phyloP scores from a whole-genome alignment of 2,329 filamentous ascomycete species.

The Cordyceps farinosa region DNA sequence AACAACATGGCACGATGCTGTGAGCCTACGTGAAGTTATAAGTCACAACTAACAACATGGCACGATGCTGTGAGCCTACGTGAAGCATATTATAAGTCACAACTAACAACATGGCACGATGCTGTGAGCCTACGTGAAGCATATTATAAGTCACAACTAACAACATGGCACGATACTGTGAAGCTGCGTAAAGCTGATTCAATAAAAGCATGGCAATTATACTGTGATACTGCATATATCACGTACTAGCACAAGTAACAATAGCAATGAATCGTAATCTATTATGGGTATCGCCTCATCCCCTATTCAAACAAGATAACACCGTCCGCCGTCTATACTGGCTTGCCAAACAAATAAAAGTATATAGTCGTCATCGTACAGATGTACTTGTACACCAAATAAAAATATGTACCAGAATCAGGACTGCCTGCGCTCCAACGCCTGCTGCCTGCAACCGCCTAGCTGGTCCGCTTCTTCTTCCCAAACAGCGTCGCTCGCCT shows the following conservation, averaged over 20 bases:
- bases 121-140: too few relatives aligned
- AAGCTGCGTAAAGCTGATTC: too few relatives aligned
- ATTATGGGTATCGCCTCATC: constrained; percentile 19
- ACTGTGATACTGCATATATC: not conserved
- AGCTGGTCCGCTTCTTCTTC: constrained; percentile 34
- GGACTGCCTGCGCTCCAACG: not conserved
- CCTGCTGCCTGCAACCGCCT: constrained; percentile 1
- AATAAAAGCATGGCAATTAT: too few relatives aligned
- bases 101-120: too few relatives aligned
- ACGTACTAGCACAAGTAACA: not conserved
- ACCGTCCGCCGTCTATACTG: constrained; percentile 9
- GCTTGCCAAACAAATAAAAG: constrained; percentile 13
- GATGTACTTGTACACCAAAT: constrained; percentile 14
- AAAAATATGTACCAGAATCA: constrained; percentile 15
- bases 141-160: too few relatives aligned
- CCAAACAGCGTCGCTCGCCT: constrained; percentile 43
- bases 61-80: too few relatives aligned
- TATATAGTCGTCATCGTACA: constrained; percentile 18
- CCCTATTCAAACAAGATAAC: constrained; percentile 22
- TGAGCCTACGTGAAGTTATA: too few relatives aligned
- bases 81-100: too few relatives aligned
- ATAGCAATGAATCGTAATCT: constrained; percentile 11
- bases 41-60: too few relatives aligned
- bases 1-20: too few relatives aligned
- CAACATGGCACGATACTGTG: too few relatives aligned